Evolutionary conservation across 2,329 filamentous ascomycete genomes (phyloP), one percentile per base, ranked within the genome.

Genomic region (Fusarium compactum): DNA sequence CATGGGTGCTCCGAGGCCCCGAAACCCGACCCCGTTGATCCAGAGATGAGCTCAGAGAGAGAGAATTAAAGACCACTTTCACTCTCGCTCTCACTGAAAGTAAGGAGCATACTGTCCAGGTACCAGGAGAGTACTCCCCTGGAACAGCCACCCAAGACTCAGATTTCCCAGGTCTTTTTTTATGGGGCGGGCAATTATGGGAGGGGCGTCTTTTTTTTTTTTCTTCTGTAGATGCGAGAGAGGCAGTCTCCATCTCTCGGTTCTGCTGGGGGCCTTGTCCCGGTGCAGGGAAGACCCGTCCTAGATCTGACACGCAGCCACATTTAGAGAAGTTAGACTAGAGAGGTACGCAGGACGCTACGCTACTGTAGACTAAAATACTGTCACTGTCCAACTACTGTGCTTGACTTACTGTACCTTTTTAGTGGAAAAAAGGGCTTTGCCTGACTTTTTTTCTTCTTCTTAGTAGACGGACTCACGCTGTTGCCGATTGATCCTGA

Each of bases 291-390:
- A 71, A 73, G 71, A 68, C 69, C 72, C 67, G 70, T 75, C 64
- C 65, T 60, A 74, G 72, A 76, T 76, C 74, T 76, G 74, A 76
- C 74, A 76, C 74, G 74, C 69, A 69, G 74, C 72, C 68, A 73
- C 74, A 38, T 38, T n/a, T 38, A 69, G 50, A 41, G 32, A 40
- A 25, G 34, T 41, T 52, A 38, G 53, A 25, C 53, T 47, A 38
- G 34, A 32, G 30, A 38, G 34, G 34, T 38, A 38, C 34, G 34
- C 34, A 38, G 18, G 18, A 38, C 34, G 34, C 34, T 38, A 38
- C 34, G 18, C 34, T 38, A 38, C 34, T 38, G 34, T 38, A 34
- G 22, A 20, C 40, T 56, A 56, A 67, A 58, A 70, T 27, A 44
- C 32, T 52, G 50, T 43, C 50, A 52, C 50, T 52, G 50, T 52